Base-by-base conservation (phyloP, 2,329 filamentous ascomycete species). In the Nannizziopsis barbatae region DNA sequence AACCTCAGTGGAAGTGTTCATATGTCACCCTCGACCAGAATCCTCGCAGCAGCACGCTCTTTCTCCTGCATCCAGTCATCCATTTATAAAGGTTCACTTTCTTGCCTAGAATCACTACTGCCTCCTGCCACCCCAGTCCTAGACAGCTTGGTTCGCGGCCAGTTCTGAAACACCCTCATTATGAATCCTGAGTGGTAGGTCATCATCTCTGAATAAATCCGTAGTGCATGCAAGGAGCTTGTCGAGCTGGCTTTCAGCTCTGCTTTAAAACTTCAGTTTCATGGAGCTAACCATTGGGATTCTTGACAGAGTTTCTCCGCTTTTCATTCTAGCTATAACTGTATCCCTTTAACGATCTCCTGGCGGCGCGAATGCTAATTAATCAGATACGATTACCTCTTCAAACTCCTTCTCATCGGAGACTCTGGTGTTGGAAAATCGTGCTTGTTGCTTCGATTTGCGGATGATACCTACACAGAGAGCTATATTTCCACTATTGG, bases 381-480 rank as follows among this genome's bases (percentile, higher is more conserved):
- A 14, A n/a, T 44, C 35, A 96, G 92, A 92, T 98, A 98, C 85
- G 92, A 98, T 71, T 98, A 98, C 72, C 88, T 98, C 66, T 98
- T 98, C 83, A 98, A 98, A 83, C 88, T 98, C 59, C 86, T 98
- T 72, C 90, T 98, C 76, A 98, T 98, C 81, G 92, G 92, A 73
- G 92, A 98, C 71, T 98, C 92, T 70, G 92, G 92, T 81, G 92
- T 98, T 65, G 92, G 92, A 84, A 98, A 98, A 84, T 98, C 92
- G 66, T 98, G 92, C 74, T 71, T 98, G 75, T 79, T 98, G 60
- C 78, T 98, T 67, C 88, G 92, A 75, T 98, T 98, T 67, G 92
- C 92, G 66, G 92, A 95, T 68, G 89, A 95, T 66, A 96, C 92
- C 70, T 98, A 96, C 77, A 98, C 92, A 53, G 92, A 96, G 76